Evolutionary conservation across 2,329 filamentous ascomycete genomes (phyloP), one percentile per base, ranked within the genome.

Genomic region (Sporothrix inflata): DNA sequence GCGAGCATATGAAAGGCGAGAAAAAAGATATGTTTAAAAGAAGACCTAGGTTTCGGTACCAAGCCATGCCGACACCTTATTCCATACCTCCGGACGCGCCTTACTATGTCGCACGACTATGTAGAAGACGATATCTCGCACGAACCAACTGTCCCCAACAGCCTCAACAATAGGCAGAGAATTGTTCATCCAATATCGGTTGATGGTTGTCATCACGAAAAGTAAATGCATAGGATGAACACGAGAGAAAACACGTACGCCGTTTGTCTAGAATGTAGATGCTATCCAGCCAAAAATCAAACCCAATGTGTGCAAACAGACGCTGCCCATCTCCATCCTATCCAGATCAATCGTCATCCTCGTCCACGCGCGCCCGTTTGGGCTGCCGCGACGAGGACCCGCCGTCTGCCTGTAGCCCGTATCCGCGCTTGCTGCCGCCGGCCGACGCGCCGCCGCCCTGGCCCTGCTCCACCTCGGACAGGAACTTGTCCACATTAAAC

Each of bases 401-500:
- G 0, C 87, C 60, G 38, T 65, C 60, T 3, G 60, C 91, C 76
- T 94, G 90, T 73, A 96, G 82, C 0, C 93, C 93, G 79, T 92
- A 94, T 47, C 92, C 89, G 79, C 94, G 90, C 82, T 92, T 93
- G 2, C 87, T 86, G 38, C 68, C 27, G 12, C 65, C 42, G 7
- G 34, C 63, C 21, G 42, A 40, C 14, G n/a, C 40, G 4, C 45
- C 71, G 42, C 51, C 19, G n/a, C 63, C 51, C 2, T 63, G 60
- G 47, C 84, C 86, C 80, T 90, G 88, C 81, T 84, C 89, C 78
- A 86, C 94, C 80, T 98, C 94, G 47, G 89, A 91, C 80, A 99
- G 89, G 84, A 99, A 97, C 78, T 93, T 92, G 79, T 97, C 94
- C 76, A 98, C 96, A 67, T 97, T 94, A 81, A 98, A 98, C 0